Base-by-base conservation (phyloP, 257 asterid species). In the Scutellaria baicalensis region DNA sequence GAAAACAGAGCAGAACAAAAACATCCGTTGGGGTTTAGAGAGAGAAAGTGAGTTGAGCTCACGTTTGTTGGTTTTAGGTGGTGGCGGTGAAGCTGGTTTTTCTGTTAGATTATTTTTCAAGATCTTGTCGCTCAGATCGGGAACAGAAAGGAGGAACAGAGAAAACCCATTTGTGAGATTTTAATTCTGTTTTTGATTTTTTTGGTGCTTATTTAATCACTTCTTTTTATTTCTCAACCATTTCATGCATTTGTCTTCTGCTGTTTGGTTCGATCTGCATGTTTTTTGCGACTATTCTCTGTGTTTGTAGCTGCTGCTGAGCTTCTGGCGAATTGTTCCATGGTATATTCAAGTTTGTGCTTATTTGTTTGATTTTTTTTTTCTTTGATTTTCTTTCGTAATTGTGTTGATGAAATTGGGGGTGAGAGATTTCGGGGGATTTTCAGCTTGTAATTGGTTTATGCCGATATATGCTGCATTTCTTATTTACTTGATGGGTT, bases 121-220 rank as follows among this genome's bases (percentile, higher is more conserved):
- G 59, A 54, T 59, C 80, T 77, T 75, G 57, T 75, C 60, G 11
- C 79, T 59, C 81, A 72, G 83, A 78, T 81, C 85, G 79, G 77
- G 63, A 73, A 55, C 75, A 59, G 18, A 4, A 39, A 76, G 59
- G 27, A 73, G 76, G 57, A 51, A 52, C 49, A 20, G 13, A 63
- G 23, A 23, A 59, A 74, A 33, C 71, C 45, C 78, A 74, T 49
- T 50, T 68, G 83, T 81, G 73, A 81, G 83, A 68, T 44, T 36
- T 40, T 39, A 27, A 39, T n/a, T 48, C 14, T 49, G 2, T 5
- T 23, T 23, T 52, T 52, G 36, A 9, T 8, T 70, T 12, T 9
- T 12, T 45, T 12, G 23, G 14, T 58, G 11, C 21, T 11, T 62
- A 1, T 23, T 44, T 35, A 43, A 60, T 65, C 31, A 66, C 56